Evolutionary conservation across 164 flowering plant genomes (phyloP).

Genomic region (Sextonia rubra): DNA sequence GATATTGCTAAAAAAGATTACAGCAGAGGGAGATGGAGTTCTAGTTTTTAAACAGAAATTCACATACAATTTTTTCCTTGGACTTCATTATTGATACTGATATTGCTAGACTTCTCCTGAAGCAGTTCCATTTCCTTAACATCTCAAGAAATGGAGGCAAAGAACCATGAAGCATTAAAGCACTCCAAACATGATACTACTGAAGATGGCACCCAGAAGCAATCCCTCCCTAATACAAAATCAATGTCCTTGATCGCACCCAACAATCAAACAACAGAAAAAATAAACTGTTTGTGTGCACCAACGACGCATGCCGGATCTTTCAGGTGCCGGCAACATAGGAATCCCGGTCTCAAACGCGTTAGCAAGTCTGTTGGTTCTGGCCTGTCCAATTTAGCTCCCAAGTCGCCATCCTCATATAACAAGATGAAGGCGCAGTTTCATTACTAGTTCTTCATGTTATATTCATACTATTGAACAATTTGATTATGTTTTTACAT

Average conservation of each 20-base stretch:
- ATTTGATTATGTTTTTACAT: neutral
- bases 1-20: too few relatives aligned
- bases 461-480: neutral
- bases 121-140: neutral
- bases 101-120: neutral
- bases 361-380: slow-evolving; percentile 25
- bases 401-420: slow-evolving; percentile 6
- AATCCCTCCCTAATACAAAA: neutral
- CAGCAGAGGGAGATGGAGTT: neutral
- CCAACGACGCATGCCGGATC: slow-evolving; percentile 43
- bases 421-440: neutral
- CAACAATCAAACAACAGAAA: slow-evolving; percentile 16
- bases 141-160: neutral
- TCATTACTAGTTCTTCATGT: neutral
- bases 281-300: slow-evolving; percentile 29
- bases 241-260: neutral
- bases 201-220: neutral
- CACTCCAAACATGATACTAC: neutral
- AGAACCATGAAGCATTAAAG: neutral
- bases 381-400: slow-evolving; percentile 21
- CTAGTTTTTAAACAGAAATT: neutral
- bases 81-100: too few relatives aligned
- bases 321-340: slow-evolving; percentile 38
- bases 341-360: slow-evolving; percentile 13
- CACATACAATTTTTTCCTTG: neutral